These are phyloP conservation scores for Akebia trifoliata DNA, from an alignment of 164 flowering plant genomes.

Conservation along the genomic window DNA sequence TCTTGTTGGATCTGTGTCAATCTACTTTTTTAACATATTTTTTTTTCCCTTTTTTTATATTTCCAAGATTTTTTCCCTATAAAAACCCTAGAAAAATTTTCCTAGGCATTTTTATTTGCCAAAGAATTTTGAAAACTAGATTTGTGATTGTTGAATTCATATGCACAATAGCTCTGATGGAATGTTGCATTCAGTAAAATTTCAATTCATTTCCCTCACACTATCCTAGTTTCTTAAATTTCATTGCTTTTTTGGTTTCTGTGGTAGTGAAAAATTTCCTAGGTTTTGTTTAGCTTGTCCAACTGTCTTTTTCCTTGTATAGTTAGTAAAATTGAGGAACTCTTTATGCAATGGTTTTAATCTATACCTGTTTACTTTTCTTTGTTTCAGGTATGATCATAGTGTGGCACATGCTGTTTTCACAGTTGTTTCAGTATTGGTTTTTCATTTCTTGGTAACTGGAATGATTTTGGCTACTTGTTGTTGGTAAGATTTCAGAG, in stretches of 20 bases:
- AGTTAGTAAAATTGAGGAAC: background rate
- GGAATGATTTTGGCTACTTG: constrained; percentile 76
- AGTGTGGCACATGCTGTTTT: constrained; percentile 73
- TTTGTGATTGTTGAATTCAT: background rate
- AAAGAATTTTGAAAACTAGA: background rate
- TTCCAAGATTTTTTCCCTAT: too few relatives aligned
- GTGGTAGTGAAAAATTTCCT: too few relatives aligned
- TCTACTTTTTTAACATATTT: background rate
- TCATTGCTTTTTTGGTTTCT: background rate
- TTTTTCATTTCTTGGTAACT: constrained; percentile 69
- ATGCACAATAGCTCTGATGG: background rate
- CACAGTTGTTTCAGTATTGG: constrained; percentile 68
- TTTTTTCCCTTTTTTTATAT: background rate
- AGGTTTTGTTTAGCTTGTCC: background rate
- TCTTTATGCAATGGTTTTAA: background rate
- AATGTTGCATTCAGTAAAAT: background rate
- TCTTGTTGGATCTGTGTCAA: background rate
- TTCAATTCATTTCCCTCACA: too few relatives aligned
- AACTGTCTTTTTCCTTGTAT: background rate
- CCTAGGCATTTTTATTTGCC: background rate
- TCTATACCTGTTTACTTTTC: constrained; percentile 4
- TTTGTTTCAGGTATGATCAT: constrained; percentile 74
- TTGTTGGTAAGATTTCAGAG: constrained; percentile 68
- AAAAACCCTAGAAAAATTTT: background rate
- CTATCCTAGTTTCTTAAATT: background rate